Evolutionary conservation across 306 rosid species (phyloP).

Genomic region (Gillenia trifoliata): DNA sequence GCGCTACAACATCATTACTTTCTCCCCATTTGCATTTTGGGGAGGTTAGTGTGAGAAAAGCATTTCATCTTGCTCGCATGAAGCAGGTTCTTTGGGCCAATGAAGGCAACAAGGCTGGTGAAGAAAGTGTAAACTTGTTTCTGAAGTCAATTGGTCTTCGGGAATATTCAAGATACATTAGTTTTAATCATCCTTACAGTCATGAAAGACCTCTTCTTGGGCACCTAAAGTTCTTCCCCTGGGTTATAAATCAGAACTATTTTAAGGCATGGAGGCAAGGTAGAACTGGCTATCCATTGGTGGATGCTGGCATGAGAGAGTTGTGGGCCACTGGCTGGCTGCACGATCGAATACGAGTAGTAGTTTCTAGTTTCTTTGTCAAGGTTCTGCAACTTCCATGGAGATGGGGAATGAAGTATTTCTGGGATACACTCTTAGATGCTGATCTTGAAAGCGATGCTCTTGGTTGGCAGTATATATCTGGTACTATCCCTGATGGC

Average conservation of each 20-base stretch:
- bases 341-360: conserved; percentile 89
- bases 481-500: conserved; percentile 86
- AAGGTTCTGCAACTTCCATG: conserved; percentile 97
- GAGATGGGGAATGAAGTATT: conserved; percentile 99
- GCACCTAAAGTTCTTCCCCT: conserved; percentile 79
- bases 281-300: conserved; percentile 92
- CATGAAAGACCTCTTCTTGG: conserved; percentile 89
- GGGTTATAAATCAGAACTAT: conserved; percentile 65
- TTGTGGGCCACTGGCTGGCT: conserved; percentile 98
- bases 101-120: conserved; percentile 80
- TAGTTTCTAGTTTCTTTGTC: conserved; percentile 91
- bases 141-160: conserved; percentile 85
- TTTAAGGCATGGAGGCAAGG: conserved; percentile 99
- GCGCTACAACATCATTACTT: conserved; percentile 87
- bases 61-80: conserved; percentile 86
- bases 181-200: conserved; percentile 81
- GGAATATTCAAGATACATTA: conserved; percentile 87
- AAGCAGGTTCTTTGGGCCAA: conserved; percentile 94
- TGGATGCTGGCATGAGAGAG: conserved; percentile 99
- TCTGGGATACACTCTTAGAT: conserved; percentile 98
- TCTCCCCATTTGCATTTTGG: conserved; percentile 98
- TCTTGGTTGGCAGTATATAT: conserved; percentile 96
- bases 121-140: conserved; percentile 86
- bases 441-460: conserved; percentile 96
- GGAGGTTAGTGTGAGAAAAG: conserved; percentile 92